A percentile compares a stretch with the other conserved stretches of the same genome.
Conservation (phyloP, 139 green algal genomes). For the Limnomonas spitsbergensis region DNA sequence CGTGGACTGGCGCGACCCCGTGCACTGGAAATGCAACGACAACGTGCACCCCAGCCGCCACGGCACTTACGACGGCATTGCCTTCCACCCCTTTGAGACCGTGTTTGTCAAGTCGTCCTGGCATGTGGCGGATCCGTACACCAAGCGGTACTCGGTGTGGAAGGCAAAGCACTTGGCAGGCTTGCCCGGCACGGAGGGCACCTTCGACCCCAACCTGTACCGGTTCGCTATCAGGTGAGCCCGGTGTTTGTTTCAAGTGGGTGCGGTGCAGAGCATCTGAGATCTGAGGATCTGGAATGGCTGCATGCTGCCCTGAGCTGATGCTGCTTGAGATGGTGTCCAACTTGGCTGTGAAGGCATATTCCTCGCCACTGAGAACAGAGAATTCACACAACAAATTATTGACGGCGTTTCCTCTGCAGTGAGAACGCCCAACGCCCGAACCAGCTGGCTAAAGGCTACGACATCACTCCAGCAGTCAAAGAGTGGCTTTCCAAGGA, state of each 20-base stretch:
- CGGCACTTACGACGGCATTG: constrained; percentile 70
- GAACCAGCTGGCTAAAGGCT: neutral
- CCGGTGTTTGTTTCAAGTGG: no score
- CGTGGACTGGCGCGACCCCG: constrained; percentile 38
- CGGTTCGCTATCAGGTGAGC: constrained; percentile 44
- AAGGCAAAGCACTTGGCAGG: constrained; percentile 34
- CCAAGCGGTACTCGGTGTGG: constrained; percentile 56
- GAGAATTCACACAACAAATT: no score
- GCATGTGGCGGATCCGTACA: constrained; percentile 73
- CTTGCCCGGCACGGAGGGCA: constrained; percentile 55
- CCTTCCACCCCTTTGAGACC: constrained; percentile 75
- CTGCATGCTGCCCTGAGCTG: no score
- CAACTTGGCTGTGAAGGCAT: no score
- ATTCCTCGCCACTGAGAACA: no score
- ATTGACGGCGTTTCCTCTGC: no score
- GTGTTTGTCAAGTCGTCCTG: constrained; percentile 77
- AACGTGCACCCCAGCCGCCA: constrained; percentile 69
- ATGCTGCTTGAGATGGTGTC: no score
- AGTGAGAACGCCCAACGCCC: neutral
- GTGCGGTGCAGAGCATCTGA: no score
- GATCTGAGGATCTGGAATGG: no score
- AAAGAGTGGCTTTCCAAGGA: neutral
- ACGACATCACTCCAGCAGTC: neutral
- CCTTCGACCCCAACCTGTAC: constrained; percentile 65
- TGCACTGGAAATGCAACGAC: constrained; percentile 68